Base-by-base conservation (phyloP, 768 basidiomycete species). In the Cantharellus anzutake region DNA sequence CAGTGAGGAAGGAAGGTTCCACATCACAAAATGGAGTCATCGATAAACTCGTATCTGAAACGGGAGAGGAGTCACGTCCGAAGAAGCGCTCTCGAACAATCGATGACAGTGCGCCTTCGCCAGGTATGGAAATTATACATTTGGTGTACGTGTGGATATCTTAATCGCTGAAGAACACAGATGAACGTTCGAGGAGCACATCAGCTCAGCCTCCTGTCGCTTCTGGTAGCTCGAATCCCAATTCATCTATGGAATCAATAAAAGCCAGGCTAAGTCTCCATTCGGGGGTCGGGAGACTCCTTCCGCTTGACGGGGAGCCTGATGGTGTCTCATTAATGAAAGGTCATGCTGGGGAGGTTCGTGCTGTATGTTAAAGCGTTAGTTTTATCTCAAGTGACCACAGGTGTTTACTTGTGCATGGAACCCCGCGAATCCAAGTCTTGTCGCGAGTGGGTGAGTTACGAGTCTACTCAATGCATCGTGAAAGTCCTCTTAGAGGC, bases 371-470 rank as follows among this genome's bases (percentile, higher is more conserved):
- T 50, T 29, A 35, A 5, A 37, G 39, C 14, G 39, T 20, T 55
- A 20, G n/a, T 35, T 29, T 40, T 62, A 44, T 59, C 38, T 58
- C 35, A 40, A 37, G 38, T 29, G 52, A 39, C 44, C 20, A 5
- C 60, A 88, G 86, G 84, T 90, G 4, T 90, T 88, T 59, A 80
- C 85, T 3, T 85, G 84, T 59, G 78, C 82, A 3, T 90, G 84
- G 75, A 89, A 86, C 69, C 86, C 87, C 7, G 73, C 70, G 42
- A 72, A 76, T 41, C 73, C 72, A 39, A 73, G 77, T 42, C 65
- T 80, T n/a, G 70, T 90, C 16, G 84, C 84, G 29, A 80, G 86
- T 38, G 87, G 87, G 86, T 86, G 69, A 62, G 79, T 65, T 48
- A 11, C 52, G 7, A 55, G 14, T 37, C 11, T 55, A 37, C 52